phyloP scores from a whole-genome alignment of 2,329 filamentous ascomycete genomes.

The Thielaviopsis musarum region DNA sequence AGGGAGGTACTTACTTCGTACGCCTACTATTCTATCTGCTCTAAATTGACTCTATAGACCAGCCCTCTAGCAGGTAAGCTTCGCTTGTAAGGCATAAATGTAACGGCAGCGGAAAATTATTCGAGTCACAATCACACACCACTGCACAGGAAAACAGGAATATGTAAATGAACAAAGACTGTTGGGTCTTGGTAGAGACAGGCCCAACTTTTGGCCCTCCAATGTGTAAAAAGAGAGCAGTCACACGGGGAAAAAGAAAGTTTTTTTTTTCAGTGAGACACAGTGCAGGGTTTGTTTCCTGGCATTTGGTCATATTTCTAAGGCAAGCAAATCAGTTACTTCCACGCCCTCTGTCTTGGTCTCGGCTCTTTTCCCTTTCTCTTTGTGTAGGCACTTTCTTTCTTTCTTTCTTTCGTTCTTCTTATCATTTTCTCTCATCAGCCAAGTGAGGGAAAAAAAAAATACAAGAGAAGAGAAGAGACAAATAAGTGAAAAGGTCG shows the following conservation, averaged over 20 bases:
- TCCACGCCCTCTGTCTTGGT: background rate
- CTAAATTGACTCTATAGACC: no score
- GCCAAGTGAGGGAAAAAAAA: no score
- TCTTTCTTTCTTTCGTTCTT: background rate
- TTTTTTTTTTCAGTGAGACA: background rate
- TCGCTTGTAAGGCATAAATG: background rate
- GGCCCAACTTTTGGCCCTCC: background rate
- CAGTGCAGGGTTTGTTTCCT: background rate
- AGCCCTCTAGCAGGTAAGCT: background rate
- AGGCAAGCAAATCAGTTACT: background rate
- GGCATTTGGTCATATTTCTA: background rate
- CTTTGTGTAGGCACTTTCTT: no score
- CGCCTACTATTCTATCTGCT: background rate
- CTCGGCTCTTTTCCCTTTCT: background rate
- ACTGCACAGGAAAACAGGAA: background rate
- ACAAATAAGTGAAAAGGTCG: background rate
- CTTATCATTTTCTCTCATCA: background rate
- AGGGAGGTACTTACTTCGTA: background rate
- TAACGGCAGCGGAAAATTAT: background rate
- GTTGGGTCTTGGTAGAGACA: background rate
- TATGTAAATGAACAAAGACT: background rate
- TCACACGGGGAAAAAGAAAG: background rate
- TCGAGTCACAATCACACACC: background rate
- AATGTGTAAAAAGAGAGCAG: background rate
- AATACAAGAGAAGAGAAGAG: background rate